Evolutionary conservation across 2,329 filamentous ascomycete genomes (phyloP), one percentile per base, ranked within the genome.

Genomic region (Claviceps sorghi): DNA sequence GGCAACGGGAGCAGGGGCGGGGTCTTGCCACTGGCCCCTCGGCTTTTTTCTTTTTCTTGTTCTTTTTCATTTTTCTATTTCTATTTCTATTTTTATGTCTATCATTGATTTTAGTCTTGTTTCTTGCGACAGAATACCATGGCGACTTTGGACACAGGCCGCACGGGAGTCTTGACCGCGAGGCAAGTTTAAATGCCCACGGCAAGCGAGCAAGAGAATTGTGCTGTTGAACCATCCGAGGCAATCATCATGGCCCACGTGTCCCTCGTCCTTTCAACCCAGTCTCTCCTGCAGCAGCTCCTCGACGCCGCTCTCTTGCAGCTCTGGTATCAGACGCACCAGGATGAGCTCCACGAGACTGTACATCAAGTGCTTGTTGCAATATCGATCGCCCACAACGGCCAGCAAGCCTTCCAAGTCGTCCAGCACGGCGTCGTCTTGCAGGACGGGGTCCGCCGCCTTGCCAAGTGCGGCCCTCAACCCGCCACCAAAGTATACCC

Each of bases 361-460:
- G 63, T 95, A 95, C 59, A 95, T 72, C 34, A 97, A 72, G 69
- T 96, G 89, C 70, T 90, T 94, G 69, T 98, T 98, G 69, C 89
- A 84, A 69, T 95, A 95, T 50, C 78, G 74, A 67, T 96, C 89
- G 17, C 78, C 79, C 58, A 95, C 83, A 40, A 90, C 73, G 60
- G 85, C 80, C 47, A 97, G 73, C 46, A 89, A 72, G 29, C 78
- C 70, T 61, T 83, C 79, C 57, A 88, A 76, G 59, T 83, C 77
- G 55, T 70, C 67, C 45, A 80, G 67, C 53, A 81, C 72, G 48
- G 44, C 48, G 48, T 42, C 48, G 17, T 59, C 56, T 13, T 68
- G 69, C 56, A 71, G 68, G 50, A 62, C 59, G 38, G 60, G 58
- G 30, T 58, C 55, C 26, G 60, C 54, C 29, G 29, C 10, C 51